Evolutionary conservation across 2,329 filamentous ascomycete genomes (phyloP).

Genomic region (Periconia sp.): DNA sequence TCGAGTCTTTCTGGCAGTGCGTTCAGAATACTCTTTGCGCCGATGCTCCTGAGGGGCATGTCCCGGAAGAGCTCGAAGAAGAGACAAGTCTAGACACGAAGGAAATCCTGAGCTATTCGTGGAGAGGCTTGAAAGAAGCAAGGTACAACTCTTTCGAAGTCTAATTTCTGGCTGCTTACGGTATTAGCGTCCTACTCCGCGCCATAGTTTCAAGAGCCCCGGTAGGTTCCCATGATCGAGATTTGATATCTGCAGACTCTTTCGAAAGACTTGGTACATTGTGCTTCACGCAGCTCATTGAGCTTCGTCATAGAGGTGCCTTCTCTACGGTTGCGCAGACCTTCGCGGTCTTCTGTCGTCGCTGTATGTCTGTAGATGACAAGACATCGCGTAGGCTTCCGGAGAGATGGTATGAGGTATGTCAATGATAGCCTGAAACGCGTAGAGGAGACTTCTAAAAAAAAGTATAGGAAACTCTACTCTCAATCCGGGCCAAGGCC

Average conservation of each 20-base stretch:
- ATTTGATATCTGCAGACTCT: constrained; percentile 48
- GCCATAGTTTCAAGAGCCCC: constrained; percentile 47
- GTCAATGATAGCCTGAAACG: not conserved
- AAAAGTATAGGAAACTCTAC: constrained; percentile 62
- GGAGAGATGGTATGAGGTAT: constrained; percentile 69
- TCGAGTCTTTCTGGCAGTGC: constrained; percentile 75
- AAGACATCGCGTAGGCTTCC: constrained; percentile 58
- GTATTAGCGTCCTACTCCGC: constrained; percentile 70
- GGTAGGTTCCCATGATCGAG: constrained; percentile 26
- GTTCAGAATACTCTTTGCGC: constrained; percentile 84
- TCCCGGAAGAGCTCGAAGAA: constrained; percentile 77
- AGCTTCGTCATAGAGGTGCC: constrained; percentile 85
- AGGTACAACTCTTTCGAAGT: constrained; percentile 61
- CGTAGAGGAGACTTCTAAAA: constrained; percentile 7
- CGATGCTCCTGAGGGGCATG: constrained; percentile 90
- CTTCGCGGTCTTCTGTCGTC: constrained; percentile 80
- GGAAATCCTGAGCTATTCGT: constrained; percentile 91
- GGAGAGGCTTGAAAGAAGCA: constrained; percentile 92
- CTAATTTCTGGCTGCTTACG: constrained; percentile 4
- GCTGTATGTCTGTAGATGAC: constrained; percentile 60
- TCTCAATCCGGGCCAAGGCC: constrained; percentile 74
- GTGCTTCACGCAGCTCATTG: constrained; percentile 82
- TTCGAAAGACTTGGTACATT: constrained; percentile 73
- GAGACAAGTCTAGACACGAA: constrained; percentile 78
- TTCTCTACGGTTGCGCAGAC: constrained; percentile 93